Evolutionary conservation across 139 green algal genomes (phyloP).

Genomic region (Eudorina sp.): DNA sequence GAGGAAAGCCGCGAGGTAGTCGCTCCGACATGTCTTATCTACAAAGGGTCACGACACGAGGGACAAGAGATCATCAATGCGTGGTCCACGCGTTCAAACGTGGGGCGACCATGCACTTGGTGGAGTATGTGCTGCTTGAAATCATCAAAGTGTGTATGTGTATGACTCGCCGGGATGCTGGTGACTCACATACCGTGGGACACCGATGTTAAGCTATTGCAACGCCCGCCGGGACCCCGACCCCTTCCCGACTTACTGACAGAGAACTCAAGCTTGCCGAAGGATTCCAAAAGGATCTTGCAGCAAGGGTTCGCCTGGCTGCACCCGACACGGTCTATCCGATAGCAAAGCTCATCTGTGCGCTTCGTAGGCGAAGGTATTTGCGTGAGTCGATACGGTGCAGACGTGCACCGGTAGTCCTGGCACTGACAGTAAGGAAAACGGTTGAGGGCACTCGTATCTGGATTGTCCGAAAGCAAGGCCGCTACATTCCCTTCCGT

Average conservation of each 20-base stretch:
- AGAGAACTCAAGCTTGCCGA: slow-evolving; percentile 42
- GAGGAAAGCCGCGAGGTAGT: not conserved
- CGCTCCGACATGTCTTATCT: slow-evolving; percentile 13
- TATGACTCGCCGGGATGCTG: too few species aligned
- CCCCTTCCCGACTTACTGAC: slow-evolving; percentile 17
- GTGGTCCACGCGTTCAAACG: too few species aligned
- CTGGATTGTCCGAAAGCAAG: too few species aligned
- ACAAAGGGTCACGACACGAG: too few species aligned
- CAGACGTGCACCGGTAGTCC: slow-evolving; percentile 43
- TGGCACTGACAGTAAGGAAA: slow-evolving; percentile 53
- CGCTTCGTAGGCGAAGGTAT: not conserved
- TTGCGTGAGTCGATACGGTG: slow-evolving; percentile 19
- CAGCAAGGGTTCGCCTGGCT: slow-evolving; percentile 48
- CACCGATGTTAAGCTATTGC: too few species aligned
- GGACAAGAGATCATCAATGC: too few species aligned
- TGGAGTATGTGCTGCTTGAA: too few species aligned
- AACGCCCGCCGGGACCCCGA: too few species aligned
- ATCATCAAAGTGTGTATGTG: too few species aligned
- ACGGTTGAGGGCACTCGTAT: not conserved
- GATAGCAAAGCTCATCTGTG: slow-evolving; percentile 27
- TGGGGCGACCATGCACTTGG: too few species aligned
- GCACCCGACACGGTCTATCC: slow-evolving; percentile 48
- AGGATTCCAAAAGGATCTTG: slow-evolving; percentile 23
- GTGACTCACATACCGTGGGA: too few species aligned
- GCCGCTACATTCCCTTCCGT: not conserved